phyloP scores from a whole-genome alignment of 768 basidiomycete species.

The Mycena galericulata region DNA sequence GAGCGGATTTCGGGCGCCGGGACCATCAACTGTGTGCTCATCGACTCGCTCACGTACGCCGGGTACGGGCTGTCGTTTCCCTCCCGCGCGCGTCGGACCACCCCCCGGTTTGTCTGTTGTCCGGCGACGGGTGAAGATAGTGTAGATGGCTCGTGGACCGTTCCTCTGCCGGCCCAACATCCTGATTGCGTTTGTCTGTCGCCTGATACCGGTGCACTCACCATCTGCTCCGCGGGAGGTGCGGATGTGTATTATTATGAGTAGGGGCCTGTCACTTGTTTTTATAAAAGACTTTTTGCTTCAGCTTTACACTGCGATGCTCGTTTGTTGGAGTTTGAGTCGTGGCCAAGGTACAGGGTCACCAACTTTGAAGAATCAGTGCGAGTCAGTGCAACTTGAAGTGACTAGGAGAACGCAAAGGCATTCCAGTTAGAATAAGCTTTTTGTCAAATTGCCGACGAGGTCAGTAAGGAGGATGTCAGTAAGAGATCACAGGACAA shows the following conservation, averaged over 20 bases:
- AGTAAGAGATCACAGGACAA: too few relatives aligned
- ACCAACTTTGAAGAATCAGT: too few relatives aligned
- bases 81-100: neutral
- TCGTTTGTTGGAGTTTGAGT: too few relatives aligned
- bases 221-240: constrained; percentile 19
- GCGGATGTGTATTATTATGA: constrained; percentile 17
- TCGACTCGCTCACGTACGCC: constrained; percentile 13
- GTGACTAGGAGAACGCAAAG: too few relatives aligned
- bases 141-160: constrained; percentile 6
- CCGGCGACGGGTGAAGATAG: neutral
- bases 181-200: constrained; percentile 7
- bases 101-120: constrained; percentile 6
- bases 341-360: too few relatives aligned
- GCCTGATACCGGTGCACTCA: constrained; percentile 7
- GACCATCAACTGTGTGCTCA: neutral
- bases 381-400: too few relatives aligned
- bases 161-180: neutral
- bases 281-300: too few relatives aligned
- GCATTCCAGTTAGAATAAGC: too few relatives aligned
- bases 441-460: too few relatives aligned
- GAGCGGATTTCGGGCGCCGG: neutral
- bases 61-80: constrained; percentile 6
- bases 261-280: too few relatives aligned
- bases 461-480: too few relatives aligned
- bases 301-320: too few relatives aligned